phyloP scores from a whole-genome alignment of 2,329 filamentous ascomycete species.

The Nothomitra cinnamomea region DNA sequence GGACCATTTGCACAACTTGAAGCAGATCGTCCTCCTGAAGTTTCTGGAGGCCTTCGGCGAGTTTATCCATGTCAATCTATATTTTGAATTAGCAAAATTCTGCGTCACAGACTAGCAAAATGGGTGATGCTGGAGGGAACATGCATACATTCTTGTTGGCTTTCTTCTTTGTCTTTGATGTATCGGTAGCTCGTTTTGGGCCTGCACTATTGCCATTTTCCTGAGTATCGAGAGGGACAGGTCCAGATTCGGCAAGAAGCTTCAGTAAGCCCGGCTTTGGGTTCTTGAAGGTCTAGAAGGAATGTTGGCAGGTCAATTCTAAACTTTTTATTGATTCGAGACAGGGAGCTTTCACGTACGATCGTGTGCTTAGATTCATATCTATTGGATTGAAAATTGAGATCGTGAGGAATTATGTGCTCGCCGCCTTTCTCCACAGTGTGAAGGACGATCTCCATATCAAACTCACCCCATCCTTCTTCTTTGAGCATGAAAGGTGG shows the following conservation, averaged over 20 bases:
- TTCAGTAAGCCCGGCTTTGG: constrained; percentile 73
- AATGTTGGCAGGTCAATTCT: background rate
- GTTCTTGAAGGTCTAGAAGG: constrained; percentile 61
- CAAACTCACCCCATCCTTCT: constrained; percentile 97
- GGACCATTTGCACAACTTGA: constrained; percentile 92
- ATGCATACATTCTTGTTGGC: constrained; percentile 36
- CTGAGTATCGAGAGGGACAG: constrained; percentile 54
- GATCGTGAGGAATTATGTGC: constrained; percentile 63
- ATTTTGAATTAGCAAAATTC: constrained; percentile 6
- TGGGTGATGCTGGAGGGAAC: background rate
- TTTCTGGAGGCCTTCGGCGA: constrained; percentile 79
- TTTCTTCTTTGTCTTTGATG: constrained; percentile 62
- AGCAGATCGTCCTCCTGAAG: constrained; percentile 85
- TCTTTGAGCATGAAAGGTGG: constrained; percentile 81
- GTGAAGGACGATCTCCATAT: constrained; percentile 73
- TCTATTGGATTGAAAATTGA: constrained; percentile 68
- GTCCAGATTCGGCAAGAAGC: constrained; percentile 64
- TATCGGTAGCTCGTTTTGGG: constrained; percentile 29
- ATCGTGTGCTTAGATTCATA: constrained; percentile 75
- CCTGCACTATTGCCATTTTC: constrained; percentile 38
- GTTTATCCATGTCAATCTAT: constrained; percentile 80
- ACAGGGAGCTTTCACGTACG: constrained; percentile 26
- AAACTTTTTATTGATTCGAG: background rate
- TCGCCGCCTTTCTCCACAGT: constrained; percentile 76
- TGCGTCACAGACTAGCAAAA: background rate